Base-by-base conservation (phyloP, 1,284 basidiomycete genomes). In the Marasmius oreades region DNA sequence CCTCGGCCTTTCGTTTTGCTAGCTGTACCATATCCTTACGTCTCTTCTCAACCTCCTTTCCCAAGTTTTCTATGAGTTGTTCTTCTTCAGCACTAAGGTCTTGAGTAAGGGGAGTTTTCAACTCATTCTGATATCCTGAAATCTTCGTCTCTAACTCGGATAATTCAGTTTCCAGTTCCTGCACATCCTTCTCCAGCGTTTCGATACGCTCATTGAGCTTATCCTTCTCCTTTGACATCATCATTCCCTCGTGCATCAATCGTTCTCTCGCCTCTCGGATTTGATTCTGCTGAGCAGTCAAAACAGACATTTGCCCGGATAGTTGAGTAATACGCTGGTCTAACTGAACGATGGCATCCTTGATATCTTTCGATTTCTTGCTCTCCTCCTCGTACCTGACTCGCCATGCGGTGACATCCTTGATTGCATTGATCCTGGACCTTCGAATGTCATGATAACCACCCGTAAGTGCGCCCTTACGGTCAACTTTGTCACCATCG, bases 401-500 rank as follows among this genome's bases (percentile, higher is more conserved):
- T 46, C 85, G 80, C 93, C 94, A 98, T 5, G 77, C 80, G 62
- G 86, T 85, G 45, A 95, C 86, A 45, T 77, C 79, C 64, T 88
- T 89, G 69, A 96, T 89, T 0, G 85, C 88, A 65, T 98, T 95
- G 43, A 99, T 86, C 10, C 96, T 85, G 5, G 93, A 96, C 42
- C 92, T 81, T 5, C 92, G 84, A 22, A 94, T 80, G 70, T 99
- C 96, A 70, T 98, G 93, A 73, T 92, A 99, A 2, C 97, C 97
- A 63, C 97, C 97, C 0, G 95, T 97, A 39, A 99, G 74, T 0
- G 95, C 88, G 63, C 97, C 97, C 69, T 96, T 98, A 55, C 95
- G 86, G 70, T 99, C 96, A 43, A 97, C 95, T 67, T 95, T 95
- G 77, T 99, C 97, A 54, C 97, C 97, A 62, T 98, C 95, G 43